These are phyloP conservation scores for Trichosanthes truncata DNA, from an alignment of 306 rosid genomes.

Conservation along the genomic window DNA sequence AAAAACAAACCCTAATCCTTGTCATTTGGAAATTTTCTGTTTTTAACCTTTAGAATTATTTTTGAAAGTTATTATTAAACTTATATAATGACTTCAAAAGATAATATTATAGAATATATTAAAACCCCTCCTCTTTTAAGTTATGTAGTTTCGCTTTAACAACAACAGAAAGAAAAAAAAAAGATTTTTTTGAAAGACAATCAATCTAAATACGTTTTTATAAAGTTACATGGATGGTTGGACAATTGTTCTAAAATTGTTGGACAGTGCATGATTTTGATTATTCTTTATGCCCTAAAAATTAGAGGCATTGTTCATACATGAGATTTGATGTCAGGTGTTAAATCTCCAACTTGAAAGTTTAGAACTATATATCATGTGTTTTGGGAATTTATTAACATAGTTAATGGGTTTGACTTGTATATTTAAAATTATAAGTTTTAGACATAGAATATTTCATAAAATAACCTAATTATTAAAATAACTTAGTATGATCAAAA, in stretches of 20 bases:
- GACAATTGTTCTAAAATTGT: neutral
- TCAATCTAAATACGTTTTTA: no score
- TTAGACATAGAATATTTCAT: neutral
- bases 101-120: no score
- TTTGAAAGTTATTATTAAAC: no score
- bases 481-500: neutral
- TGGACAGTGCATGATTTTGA: neutral
- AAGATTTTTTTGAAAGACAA: no score
- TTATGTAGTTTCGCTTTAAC: no score
- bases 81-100: no score
- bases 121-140: no score
- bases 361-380: neutral
- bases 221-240: neutral
- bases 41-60: no score
- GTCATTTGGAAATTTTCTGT: no score
- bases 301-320: neutral
- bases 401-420: slow-evolving; percentile 3
- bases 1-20: no score
- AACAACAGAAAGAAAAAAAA: no score
- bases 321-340: slow-evolving; percentile 7
- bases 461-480: neutral
- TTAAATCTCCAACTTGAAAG: neutral
- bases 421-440: neutral
- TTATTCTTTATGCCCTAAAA: neutral
- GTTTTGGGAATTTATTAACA: neutral